phyloP scores from a whole-genome alignment of 2,329 filamentous ascomycete genomes.

The Epichloe sylvatica region DNA sequence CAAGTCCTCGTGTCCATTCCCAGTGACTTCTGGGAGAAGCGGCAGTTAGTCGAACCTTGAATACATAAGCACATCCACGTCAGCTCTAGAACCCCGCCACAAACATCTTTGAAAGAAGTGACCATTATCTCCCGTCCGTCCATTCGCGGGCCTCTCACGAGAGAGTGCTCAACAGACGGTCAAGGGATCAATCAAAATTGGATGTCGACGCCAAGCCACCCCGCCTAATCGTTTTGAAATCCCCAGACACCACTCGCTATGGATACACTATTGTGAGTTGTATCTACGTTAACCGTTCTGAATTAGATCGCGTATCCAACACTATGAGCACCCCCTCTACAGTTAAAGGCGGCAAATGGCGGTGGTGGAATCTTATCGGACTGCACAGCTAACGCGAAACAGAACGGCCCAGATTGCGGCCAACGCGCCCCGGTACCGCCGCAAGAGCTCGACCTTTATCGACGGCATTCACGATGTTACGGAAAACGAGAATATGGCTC shows the following conservation, averaged over 20 bases:
- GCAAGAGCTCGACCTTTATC: constrained; percentile 90
- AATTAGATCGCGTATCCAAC: background rate
- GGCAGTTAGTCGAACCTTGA: background rate
- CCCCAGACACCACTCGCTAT: constrained; percentile 20
- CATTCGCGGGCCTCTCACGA: background rate
- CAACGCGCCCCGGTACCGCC: constrained; percentile 76
- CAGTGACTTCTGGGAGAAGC: background rate
- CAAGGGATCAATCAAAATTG: background rate
- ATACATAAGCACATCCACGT: background rate
- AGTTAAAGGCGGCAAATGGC: background rate
- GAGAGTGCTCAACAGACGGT: background rate
- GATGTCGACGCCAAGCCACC: background rate
- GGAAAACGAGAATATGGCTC: constrained; percentile 69
- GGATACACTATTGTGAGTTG: constrained; percentile 49
- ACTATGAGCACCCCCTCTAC: background rate
- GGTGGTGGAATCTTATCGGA: background rate
- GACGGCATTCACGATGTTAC: constrained; percentile 93
- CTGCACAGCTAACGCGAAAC: constrained; percentile 2
- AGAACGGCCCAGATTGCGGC: constrained; percentile 87
- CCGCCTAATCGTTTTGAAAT: background rate
- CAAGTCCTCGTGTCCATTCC: no score
- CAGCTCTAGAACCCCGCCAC: background rate
- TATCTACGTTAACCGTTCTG: background rate
- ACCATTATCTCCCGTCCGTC: background rate
- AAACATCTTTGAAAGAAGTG: background rate